Conservation (phyloP, 2,329 filamentous ascomycete species). For the Helotiales sp. region DNA sequence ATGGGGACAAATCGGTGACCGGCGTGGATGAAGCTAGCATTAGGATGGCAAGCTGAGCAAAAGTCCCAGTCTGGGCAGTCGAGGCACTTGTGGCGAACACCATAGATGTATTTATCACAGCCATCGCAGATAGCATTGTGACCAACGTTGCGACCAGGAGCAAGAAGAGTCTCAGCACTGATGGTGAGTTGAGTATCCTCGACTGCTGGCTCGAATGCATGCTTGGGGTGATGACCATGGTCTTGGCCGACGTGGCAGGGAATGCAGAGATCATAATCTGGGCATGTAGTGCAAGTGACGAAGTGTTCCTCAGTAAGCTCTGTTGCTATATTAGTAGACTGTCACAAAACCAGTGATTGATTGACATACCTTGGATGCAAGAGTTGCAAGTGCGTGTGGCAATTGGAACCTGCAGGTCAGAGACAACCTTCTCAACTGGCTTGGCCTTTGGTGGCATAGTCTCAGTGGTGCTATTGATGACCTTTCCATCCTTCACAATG, state of each 20-base stretch:
- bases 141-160: conserved; percentile 74
- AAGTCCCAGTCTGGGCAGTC: conserved; percentile 98
- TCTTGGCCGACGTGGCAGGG: conserved; percentile 72
- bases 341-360: not conserved
- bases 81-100: conserved; percentile 93
- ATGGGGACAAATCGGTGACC: conserved; percentile 87
- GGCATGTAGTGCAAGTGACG: conserved; percentile 80
- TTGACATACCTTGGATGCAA: conserved; percentile 58
- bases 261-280: conserved; percentile 91
- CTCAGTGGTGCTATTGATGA: conserved; percentile 85
- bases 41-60: conserved; percentile 73
- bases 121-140: conserved; percentile 94
- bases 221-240: conserved; percentile 90
- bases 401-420: conserved; percentile 22
- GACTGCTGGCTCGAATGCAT: conserved; percentile 72
- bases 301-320: conserved; percentile 73
- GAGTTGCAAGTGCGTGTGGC: conserved; percentile 58
- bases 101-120: conserved; percentile 84
- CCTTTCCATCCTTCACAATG: conserved; percentile 72
- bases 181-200: conserved; percentile 60
- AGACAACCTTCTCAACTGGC: conserved; percentile 25
- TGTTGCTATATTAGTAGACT: conserved; percentile 31
- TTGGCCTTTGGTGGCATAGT: conserved; percentile 61
- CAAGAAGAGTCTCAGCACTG: conserved; percentile 66
- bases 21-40: conserved; percentile 69